Evolutionary conservation across 345 rosid species (phyloP).

Genomic region (Arabidopsis suecica): DNA sequence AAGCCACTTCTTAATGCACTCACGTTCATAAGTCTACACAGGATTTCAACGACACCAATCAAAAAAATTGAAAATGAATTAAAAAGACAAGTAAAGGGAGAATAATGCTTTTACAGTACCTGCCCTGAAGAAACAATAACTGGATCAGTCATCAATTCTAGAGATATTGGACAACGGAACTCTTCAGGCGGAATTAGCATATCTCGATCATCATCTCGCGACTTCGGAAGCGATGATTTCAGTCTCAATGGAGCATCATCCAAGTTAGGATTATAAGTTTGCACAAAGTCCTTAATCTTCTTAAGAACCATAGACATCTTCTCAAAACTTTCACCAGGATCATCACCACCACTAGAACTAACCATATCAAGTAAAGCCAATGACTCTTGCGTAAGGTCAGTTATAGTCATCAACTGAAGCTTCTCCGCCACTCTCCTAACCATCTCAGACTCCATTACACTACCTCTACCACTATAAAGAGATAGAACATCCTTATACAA

Average conservation of each 20-base stretch:
- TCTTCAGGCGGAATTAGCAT: conserved; percentile 73
- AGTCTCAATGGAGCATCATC: conserved; percentile 46
- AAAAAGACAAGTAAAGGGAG: neutral
- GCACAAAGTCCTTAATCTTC: conserved; percentile 83
- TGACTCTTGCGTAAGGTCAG: conserved; percentile 84
- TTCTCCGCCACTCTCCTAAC: conserved; percentile 71
- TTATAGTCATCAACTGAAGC: conserved; percentile 69
- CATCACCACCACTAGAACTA: conserved; percentile 70
- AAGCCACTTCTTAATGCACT: conserved; percentile 83
- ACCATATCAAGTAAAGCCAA: conserved; percentile 91
- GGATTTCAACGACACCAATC: conserved; percentile 6
- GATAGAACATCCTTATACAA: conserved; percentile 60
- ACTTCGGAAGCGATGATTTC: conserved; percentile 49
- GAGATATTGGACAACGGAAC: conserved; percentile 89
- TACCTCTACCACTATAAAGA: conserved; percentile 54
- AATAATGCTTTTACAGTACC: conserved; percentile 45
- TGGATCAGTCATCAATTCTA: conserved; percentile 91
- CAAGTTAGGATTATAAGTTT: conserved; percentile 68
- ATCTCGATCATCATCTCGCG: conserved; percentile 51
- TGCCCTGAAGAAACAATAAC: conserved; percentile 97
- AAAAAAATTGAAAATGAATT: neutral
- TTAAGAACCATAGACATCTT: conserved; percentile 79
- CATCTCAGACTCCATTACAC: conserved; percentile 53
- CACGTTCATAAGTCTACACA: conserved; percentile 45
- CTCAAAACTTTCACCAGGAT: conserved; percentile 80